Conservation (phyloP, 495 filamentous ascomycete genomes). For the Jackrogersella multiformis region DNA sequence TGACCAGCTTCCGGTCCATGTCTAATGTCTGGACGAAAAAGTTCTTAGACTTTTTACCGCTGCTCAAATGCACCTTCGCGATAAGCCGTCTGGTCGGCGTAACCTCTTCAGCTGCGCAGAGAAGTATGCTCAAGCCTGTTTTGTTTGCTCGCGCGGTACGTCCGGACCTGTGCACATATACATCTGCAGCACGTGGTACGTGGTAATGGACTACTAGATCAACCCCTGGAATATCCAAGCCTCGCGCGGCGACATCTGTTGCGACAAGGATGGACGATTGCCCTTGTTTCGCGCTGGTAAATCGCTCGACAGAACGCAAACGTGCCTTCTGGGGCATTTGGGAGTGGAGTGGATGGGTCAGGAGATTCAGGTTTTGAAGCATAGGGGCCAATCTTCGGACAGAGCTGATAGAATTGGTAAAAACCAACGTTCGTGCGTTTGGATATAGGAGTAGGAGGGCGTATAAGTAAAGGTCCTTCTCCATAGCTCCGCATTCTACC, state of each 20-base stretch:
- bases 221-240: constrained; percentile 90
- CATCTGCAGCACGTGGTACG: constrained; percentile 88
- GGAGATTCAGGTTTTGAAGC: constrained; percentile 82
- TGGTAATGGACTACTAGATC: constrained; percentile 94
- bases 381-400: constrained; percentile 88
- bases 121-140: constrained; percentile 80
- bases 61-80: constrained; percentile 79
- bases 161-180: constrained; percentile 94
- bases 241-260: constrained; percentile 95
- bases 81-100: constrained; percentile 82
- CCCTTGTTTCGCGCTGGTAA: constrained; percentile 67
- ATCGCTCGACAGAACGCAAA: constrained; percentile 88
- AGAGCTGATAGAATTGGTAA: constrained; percentile 94
- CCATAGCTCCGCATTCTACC: constrained; percentile 88
- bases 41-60: constrained; percentile 47
- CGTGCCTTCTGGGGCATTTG: constrained; percentile 98
- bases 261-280: constrained; percentile 80
- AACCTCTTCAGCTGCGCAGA: constrained; percentile 93
- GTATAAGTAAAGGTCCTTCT: constrained; percentile 98
- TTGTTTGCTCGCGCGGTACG: constrained; percentile 87
- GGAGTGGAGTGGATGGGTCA: constrained; percentile 83
- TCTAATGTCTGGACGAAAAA: constrained; percentile 80
- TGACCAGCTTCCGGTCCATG: constrained; percentile 80
- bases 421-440: constrained; percentile 80
- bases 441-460: constrained; percentile 84